These are phyloP conservation scores for Amesomyces nigricolor DNA, from an alignment of 2,329 filamentous ascomycete species.

Conservation along the genomic window DNA sequence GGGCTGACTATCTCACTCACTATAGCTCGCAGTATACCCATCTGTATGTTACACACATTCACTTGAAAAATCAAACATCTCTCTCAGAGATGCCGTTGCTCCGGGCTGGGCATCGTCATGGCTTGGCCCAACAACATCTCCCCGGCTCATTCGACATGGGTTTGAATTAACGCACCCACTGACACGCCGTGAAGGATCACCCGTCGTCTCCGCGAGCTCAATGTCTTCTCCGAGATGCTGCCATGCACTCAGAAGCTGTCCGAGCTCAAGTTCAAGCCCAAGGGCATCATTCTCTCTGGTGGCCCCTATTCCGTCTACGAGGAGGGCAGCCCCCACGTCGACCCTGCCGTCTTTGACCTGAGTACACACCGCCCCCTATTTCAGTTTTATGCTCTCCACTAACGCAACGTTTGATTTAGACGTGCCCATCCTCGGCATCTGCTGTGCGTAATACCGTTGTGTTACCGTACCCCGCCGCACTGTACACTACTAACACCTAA, in stretches of 20 bases:
- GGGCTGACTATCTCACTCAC: constrained; percentile 3
- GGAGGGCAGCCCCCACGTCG: constrained; percentile 55
- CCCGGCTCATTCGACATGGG: not conserved
- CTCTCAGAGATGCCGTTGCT: not conserved
- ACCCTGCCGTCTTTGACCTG: constrained; percentile 75
- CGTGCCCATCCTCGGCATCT: constrained; percentile 34
- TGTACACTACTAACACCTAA: constrained; percentile 3
- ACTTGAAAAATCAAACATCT: not conserved
- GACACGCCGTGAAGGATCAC: constrained; percentile 19
- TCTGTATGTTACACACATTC: constrained; percentile 17
- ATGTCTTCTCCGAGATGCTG: constrained; percentile 73
- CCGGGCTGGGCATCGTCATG: not conserved
- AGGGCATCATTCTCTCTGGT: constrained; percentile 66
- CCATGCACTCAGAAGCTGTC: constrained; percentile 77
- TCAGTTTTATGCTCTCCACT: constrained; percentile 33
- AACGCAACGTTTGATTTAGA: constrained; percentile 16
- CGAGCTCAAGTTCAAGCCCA: constrained; percentile 72
- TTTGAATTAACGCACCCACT: not conserved
- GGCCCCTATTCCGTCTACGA: constrained; percentile 73
- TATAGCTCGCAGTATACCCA: constrained; percentile 23
- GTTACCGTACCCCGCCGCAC: not conserved
- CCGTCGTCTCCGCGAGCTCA: constrained; percentile 23
- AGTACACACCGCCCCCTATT: constrained; percentile 42
- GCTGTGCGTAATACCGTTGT: constrained; percentile 19
- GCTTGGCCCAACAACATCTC: not conserved